phyloP scores from a whole-genome alignment of 73 alveolate species.

The Effrenium voratum region DNA sequence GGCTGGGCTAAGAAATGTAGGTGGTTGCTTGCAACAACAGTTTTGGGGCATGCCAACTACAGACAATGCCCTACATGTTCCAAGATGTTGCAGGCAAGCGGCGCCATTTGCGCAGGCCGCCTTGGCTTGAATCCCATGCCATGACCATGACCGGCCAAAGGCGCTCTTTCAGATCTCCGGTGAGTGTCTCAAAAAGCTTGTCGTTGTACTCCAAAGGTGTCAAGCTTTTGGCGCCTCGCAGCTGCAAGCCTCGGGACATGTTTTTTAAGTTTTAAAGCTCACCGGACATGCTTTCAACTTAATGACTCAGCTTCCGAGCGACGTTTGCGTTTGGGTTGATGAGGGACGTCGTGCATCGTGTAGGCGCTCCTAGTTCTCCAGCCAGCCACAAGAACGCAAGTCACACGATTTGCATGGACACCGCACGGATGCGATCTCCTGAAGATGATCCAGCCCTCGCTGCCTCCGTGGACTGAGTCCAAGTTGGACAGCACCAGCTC shows the following conservation, averaged over 20 bases:
- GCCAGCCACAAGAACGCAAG: background rate
- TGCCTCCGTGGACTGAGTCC: conserved; percentile 77
- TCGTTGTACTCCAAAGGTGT: conserved; percentile 46
- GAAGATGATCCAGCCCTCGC: conserved; percentile 38
- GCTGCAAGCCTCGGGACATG: conserved; percentile 36
- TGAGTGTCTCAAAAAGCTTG: conserved; percentile 33
- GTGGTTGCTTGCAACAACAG: background rate
- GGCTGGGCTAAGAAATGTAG: background rate
- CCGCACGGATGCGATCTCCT: conserved; percentile 32
- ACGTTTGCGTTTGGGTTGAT: conserved; percentile 55
- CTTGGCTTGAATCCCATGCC: background rate
- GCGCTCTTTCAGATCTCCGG: background rate
- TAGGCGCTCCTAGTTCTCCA: conserved; percentile 21
- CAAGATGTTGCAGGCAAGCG: background rate
- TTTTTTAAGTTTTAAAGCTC: background rate
- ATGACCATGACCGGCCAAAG: background rate
- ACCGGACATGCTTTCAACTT: background rate
- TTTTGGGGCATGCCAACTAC: background rate
- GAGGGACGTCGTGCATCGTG: conserved; percentile 35
- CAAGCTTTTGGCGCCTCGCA: conserved; percentile 6
- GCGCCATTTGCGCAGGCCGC: conserved; percentile 74
- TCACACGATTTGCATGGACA: background rate
- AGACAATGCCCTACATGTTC: background rate
- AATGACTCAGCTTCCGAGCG: background rate
- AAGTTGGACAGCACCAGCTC: conserved; percentile 58